Evolutionary conservation across 306 rosid genomes (phyloP).

Genomic region (Dalbergia cultrata): DNA sequence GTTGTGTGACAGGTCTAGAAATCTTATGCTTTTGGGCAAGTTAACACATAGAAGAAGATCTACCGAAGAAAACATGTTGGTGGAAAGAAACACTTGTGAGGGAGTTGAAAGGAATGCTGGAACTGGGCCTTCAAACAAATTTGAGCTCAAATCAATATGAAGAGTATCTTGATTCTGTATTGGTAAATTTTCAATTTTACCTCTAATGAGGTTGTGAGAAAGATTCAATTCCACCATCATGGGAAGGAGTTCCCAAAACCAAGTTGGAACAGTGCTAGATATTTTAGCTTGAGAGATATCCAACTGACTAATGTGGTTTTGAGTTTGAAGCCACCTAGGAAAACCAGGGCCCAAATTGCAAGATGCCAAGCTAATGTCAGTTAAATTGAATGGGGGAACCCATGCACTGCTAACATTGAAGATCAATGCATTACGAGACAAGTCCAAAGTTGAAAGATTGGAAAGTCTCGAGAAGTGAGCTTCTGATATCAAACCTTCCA

Average conservation of each 20-base stretch:
- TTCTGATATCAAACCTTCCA: not conserved
- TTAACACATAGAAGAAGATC: not conserved
- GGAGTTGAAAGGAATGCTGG: not conserved
- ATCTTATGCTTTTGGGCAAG: not conserved
- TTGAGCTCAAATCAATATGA: not conserved
- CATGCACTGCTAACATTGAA: not conserved
- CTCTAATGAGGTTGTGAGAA: slow-evolving; percentile 2
- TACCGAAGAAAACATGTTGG: not conserved
- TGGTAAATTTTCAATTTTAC: not conserved
- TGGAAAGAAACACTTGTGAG: not conserved
- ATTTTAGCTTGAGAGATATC: not conserved
- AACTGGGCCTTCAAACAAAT: not conserved
- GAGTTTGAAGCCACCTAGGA: slow-evolving; percentile 13
- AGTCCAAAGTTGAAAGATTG: not conserved
- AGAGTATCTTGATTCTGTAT: too few relatives aligned
- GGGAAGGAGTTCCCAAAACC: slow-evolving; percentile 27
- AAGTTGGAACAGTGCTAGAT: not conserved
- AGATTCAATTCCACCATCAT: not conserved
- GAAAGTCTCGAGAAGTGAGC: not conserved
- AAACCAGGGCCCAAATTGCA: slow-evolving; percentile 27
- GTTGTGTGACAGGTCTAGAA: not conserved
- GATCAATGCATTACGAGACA: not conserved
- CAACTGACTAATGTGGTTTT: not conserved
- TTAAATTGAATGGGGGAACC: not conserved
- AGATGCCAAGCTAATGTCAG: not conserved